These are phyloP conservation scores for Aplosporella prunicola DNA, from an alignment of 2,329 filamentous ascomycete genomes.

Conservation along the genomic window DNA sequence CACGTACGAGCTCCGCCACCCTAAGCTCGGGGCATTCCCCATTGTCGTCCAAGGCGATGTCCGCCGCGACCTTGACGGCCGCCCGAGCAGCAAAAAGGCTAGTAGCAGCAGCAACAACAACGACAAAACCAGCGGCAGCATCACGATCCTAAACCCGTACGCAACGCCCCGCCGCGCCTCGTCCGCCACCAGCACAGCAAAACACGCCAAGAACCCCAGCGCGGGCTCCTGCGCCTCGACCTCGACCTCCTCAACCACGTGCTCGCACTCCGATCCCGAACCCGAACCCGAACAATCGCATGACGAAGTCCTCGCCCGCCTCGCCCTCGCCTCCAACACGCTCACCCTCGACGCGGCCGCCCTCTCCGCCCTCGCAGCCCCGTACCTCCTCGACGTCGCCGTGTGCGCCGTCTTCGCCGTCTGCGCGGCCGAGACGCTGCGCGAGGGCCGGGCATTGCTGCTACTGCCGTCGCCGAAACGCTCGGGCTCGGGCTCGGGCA, in stretches of 20 bases:
- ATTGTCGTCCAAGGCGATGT: conserved; percentile 32
- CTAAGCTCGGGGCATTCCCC: conserved; percentile 33
- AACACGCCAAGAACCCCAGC: background rate
- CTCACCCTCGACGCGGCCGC: conserved; percentile 37
- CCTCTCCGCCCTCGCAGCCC: conserved; percentile 16
- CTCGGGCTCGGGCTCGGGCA: background rate
- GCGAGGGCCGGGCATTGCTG: conserved; percentile 15
- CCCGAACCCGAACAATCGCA: conserved; percentile 22
- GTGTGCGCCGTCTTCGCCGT: conserved; percentile 35
- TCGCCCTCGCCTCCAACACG: conserved; percentile 35
- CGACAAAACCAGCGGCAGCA: conserved; percentile 12
- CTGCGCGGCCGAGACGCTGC: conserved; percentile 35
- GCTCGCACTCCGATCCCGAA: conserved; percentile 22
- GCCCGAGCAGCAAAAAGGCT: background rate
- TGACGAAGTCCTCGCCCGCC: conserved; percentile 33
- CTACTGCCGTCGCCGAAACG: background rate
- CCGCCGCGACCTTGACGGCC: background rate
- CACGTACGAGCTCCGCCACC: conserved; percentile 37
- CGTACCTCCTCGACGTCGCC: conserved; percentile 38
- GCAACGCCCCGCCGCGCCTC: conserved; percentile 14
- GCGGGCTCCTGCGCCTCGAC: no score
- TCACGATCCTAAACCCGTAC: conserved; percentile 30
- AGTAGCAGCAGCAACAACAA: background rate
- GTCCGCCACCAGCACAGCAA: conserved; percentile 1
- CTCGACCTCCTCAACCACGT: conserved; percentile 24